A percentile compares a stretch with the other conserved stretches of the same genome.
Evolutionary conservation across 2,329 filamentous ascomycete genomes (phyloP).

Genomic region (Lachnellula cervina): DNA sequence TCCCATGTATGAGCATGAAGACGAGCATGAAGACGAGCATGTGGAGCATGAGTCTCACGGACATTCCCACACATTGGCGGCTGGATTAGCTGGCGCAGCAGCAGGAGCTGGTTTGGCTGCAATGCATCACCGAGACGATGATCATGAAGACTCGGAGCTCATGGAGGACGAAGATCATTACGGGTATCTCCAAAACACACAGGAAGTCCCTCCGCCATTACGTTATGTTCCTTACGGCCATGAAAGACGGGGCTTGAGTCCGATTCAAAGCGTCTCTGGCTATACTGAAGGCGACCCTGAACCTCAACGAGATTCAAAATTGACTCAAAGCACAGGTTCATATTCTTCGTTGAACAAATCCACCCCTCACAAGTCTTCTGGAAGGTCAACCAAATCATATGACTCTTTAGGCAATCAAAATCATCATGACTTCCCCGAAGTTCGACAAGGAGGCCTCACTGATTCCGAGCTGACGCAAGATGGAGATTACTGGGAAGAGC

Average conservation of each 20-base stretch:
- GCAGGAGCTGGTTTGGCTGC: slow-evolving; percentile 36
- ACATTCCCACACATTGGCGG: slow-evolving; percentile 22
- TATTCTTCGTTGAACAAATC: slow-evolving; percentile 60
- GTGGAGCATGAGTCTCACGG: slow-evolving; percentile 30
- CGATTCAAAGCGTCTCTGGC: slow-evolving; percentile 88
- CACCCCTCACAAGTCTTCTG: slow-evolving; percentile 45
- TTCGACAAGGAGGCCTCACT: slow-evolving; percentile 31
- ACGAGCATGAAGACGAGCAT: slow-evolving; percentile 22
- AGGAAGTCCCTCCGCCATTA: slow-evolving; percentile 59
- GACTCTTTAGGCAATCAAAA: slow-evolving; percentile 29
- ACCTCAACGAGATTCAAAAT: slow-evolving; percentile 53
- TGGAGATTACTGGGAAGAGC: slow-evolving; percentile 32
- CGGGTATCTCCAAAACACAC: slow-evolving; percentile 38
- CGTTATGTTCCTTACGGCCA: slow-evolving; percentile 65
- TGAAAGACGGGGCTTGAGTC: slow-evolving; percentile 70
- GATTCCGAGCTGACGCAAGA: slow-evolving; percentile 44
- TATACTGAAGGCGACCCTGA: slow-evolving; percentile 66
- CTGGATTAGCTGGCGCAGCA: slow-evolving; percentile 26
- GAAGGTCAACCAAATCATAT: slow-evolving; percentile 47
- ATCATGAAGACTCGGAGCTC: slow-evolving; percentile 27
- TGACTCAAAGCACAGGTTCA: slow-evolving; percentile 49
- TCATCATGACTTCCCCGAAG: slow-evolving; percentile 30
- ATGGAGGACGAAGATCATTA: slow-evolving; percentile 31
- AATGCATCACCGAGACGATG: slow-evolving; percentile 31
- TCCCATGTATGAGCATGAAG: slow-evolving; percentile 24